A percentile compares a stretch with the other conserved stretches of the same genome.
phyloP scores from a whole-genome alignment of 225 moss, liverwort and hornwort species.

The Rhytidiadelphus loreus region DNA sequence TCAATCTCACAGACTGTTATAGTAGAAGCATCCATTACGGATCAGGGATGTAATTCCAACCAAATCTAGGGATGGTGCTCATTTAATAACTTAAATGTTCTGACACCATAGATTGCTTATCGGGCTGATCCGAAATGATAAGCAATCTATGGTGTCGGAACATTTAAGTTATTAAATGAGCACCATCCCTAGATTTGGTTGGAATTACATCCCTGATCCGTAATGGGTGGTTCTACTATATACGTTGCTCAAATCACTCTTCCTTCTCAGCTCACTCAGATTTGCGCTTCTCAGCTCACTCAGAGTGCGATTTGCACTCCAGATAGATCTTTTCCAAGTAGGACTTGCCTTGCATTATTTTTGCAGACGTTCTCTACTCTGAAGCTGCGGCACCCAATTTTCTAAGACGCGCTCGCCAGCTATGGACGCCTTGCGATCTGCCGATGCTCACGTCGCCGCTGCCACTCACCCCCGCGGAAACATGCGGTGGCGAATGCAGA shows the following conservation, averaged over 20 bases:
- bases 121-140: no score
- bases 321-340: background rate
- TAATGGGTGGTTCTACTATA: no score
- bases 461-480: slow-evolving; percentile 29
- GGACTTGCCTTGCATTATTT: background rate
- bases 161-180: no score
- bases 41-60: no score
- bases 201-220: no score
- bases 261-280: background rate
- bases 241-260: background rate
- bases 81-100: no score
- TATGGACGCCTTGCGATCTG: slow-evolving; percentile 12
- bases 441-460: slow-evolving; percentile 27
- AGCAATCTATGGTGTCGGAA: no score
- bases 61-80: no score
- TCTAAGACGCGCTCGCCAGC: background rate
- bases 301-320: background rate
- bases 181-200: no score
- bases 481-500: slow-evolving; percentile 20
- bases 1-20: background rate
- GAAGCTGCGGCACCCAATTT: background rate
- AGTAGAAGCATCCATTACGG: no score
- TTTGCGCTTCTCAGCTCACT: background rate
- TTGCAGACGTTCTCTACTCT: background rate
- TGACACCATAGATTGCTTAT: no score